Conservation (phyloP, 2,329 filamentous ascomycete species). For the Trichoderma hamatum region DNA sequence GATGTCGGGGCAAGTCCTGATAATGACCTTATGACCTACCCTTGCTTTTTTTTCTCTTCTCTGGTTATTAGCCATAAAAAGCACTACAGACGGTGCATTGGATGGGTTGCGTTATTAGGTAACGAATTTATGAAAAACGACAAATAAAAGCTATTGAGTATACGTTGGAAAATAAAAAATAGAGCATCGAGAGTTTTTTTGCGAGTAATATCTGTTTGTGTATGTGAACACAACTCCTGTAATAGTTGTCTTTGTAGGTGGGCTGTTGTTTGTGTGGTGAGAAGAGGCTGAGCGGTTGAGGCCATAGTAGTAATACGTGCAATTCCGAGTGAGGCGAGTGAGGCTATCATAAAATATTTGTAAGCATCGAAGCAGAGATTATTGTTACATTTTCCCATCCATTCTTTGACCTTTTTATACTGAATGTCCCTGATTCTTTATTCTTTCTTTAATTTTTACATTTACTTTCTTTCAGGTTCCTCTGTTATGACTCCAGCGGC, state of each 20-base stretch:
- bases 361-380: not conserved
- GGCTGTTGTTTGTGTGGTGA: not conserved
- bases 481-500: conserved; percentile 39
- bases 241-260: not conserved
- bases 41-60: conserved; percentile 32
- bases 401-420: not conserved
- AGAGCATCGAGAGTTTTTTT: not conserved
- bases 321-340: not conserved
- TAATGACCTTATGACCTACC: conserved; percentile 43
- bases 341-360: not conserved
- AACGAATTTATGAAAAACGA: conserved; percentile 45
- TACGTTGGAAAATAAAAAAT: conserved; percentile 17
- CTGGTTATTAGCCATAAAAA: conserved; percentile 34
- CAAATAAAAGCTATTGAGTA: conserved; percentile 44
- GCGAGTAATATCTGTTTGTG: not conserved
- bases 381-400: not conserved
- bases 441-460: not conserved
- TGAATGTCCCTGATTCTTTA: not conserved
- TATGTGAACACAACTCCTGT: not conserved
- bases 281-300: not conserved
- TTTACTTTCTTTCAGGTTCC: not conserved
- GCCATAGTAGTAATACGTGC: not conserved
- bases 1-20: conserved; percentile 36
- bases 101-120: conserved; percentile 44
- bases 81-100: conserved; percentile 40